A percentile compares a stretch with the other conserved stretches of the same genome.
These are phyloP conservation scores for Effrenium voratum DNA, from an alignment of 73 alveolate species.

Conservation along the genomic window DNA sequence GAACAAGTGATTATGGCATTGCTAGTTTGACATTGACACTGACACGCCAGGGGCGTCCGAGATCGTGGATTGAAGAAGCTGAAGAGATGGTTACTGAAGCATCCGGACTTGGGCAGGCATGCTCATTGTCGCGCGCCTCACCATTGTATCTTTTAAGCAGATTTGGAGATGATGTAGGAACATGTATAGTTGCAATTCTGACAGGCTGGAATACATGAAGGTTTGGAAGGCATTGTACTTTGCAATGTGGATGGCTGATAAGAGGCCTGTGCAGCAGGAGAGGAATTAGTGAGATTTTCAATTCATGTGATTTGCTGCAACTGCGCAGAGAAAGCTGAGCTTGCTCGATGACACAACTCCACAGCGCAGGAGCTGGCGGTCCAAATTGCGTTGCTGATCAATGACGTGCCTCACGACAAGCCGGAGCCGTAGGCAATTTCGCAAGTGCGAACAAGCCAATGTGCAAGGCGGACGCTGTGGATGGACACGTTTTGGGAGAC, in stretches of 20 bases:
- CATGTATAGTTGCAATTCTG: no score
- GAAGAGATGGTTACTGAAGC: constrained; percentile 56
- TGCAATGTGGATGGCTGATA: constrained; percentile 91
- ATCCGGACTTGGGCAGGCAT: constrained; percentile 82
- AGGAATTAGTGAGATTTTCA: no score
- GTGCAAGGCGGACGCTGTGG: constrained; percentile 90
- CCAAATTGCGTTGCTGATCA: constrained; percentile 54
- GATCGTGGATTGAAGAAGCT: constrained; percentile 87
- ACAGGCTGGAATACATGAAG: constrained; percentile 91
- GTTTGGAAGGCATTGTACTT: constrained; percentile 87
- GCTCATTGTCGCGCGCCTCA: neutral
- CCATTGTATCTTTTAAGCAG: no score
- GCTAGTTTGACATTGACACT: neutral
- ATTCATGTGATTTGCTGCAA: neutral
- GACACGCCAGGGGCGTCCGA: constrained; percentile 25
- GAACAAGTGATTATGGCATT: neutral
- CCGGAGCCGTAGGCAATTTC: neutral
- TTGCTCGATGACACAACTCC: neutral
- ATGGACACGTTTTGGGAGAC: constrained; percentile 81
- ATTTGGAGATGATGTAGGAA: no score
- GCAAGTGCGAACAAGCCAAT: no score
- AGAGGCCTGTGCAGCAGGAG: constrained; percentile 85
- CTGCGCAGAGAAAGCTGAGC: neutral
- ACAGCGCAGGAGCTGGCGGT: constrained; percentile 62
- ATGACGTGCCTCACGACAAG: constrained; percentile 66